Conservation (phyloP, 2,329 filamentous ascomycete species). For the Cytospora schulzeri region DNA sequence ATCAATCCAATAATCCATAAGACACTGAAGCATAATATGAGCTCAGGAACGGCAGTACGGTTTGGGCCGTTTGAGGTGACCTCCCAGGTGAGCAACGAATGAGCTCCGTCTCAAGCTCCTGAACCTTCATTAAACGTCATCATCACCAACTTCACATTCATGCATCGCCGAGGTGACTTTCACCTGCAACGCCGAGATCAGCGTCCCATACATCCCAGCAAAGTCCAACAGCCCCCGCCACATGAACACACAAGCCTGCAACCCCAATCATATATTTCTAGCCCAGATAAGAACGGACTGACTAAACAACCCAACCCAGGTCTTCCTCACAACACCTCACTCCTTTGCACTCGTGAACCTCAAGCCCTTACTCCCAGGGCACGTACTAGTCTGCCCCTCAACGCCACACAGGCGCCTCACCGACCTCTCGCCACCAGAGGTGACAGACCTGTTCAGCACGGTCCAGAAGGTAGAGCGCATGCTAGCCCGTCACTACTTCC, state of each 20-base stretch:
- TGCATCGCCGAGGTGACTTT: neutral
- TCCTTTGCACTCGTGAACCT: conserved; percentile 93
- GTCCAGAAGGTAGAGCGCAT: conserved; percentile 82
- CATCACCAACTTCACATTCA: neutral
- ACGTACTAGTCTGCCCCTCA: conserved; percentile 85
- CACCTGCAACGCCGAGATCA: neutral
- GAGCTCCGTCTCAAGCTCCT: neutral
- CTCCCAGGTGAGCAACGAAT: conserved; percentile 59
- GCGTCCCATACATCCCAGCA: too few relatives aligned
- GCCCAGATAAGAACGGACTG: neutral
- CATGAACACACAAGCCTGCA: neutral
- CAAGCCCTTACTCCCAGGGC: conserved; percentile 89
- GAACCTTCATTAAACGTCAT: neutral
- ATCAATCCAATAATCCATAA: neutral
- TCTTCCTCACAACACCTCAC: conserved; percentile 80
- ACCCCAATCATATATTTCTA: conserved; percentile 4
- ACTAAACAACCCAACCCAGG: conserved; percentile 50
- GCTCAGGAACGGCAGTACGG: conserved; percentile 44
- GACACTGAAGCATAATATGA: conserved; percentile 26
- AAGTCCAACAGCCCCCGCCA: too few relatives aligned
- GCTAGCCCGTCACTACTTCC: conserved; percentile 62
- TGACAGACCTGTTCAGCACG: conserved; percentile 80
- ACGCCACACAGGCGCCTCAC: conserved; percentile 70
- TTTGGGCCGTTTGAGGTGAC: conserved; percentile 81
- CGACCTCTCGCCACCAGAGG: conserved; percentile 71